Base-by-base conservation (phyloP, 2,329 filamentous ascomycete genomes). In the Aspergillus amoenus region DNA sequence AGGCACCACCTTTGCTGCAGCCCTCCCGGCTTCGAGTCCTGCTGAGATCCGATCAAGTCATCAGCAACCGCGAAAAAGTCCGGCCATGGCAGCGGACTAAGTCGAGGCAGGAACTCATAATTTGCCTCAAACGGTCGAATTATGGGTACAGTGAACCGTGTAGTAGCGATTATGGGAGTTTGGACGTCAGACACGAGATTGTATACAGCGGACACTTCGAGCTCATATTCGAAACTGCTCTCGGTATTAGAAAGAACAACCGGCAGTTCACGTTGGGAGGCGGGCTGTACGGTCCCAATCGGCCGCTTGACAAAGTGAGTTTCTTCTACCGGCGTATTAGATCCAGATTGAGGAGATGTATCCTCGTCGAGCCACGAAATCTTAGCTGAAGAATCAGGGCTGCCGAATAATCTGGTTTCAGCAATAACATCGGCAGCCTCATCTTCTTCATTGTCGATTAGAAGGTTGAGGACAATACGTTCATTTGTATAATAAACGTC, bases 121-220 rank as follows among this genome's bases (percentile, higher is more conserved):
- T 90, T 94, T 15, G 92, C 90, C 75, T 96, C 92, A 66, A 99
- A 97, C 0, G 93, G 91, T 49, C 86, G 88, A 53, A 91, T 85
- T 55, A 97, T 83, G 39, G 86, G 83, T 5, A 97, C 73, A 52
- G 88, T 86, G 40, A 89, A 82, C 1, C 85, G 81, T 21, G 88
- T 76, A 2, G 83, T 84, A 72, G 95, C 93, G 39, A 87, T 85
- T 40, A 97, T 88, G 1, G 88, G 87, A 1, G 92, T 96, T 50
- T 89, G 88, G 0, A 86, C 79, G 69, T 97, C 93, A 5, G 90
- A 89, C 3, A 87, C 79, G 2, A 97, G 81, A 66, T 89, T 86
- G 70, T 99, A 99, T 6, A 85, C 81, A 1, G 89, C 86, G 62
- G 87, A 88, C 46, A 96, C 74, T 24, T 88, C 86, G 32, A 97